A percentile compares a stretch with the other conserved stretches of the same genome.
These are phyloP conservation scores for Cylindrotheca closterium DNA, from an alignment of 108 stramenopile species.

Conservation along the genomic window DNA sequence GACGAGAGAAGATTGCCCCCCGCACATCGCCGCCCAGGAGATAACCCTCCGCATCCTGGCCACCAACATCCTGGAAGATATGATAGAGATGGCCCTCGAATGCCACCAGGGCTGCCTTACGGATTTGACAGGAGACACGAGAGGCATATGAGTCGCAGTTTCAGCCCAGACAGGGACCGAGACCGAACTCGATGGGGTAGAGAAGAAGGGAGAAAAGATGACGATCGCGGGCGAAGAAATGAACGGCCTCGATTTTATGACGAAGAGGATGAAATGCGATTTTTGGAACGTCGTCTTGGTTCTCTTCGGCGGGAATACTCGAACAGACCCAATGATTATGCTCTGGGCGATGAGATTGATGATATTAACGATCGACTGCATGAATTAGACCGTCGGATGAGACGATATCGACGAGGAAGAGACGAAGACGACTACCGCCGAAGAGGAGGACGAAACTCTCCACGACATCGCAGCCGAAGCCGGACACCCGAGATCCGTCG, in stretches of 20 bases:
- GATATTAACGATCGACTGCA: slow-evolving; percentile 28
- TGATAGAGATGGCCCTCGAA: slow-evolving; percentile 8
- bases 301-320: slow-evolving; percentile 9
- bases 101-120: neutral
- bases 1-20: slow-evolving; percentile 4
- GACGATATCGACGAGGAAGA: slow-evolving; percentile 14
- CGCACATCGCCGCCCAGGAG: slow-evolving; percentile 1
- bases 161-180: neutral
- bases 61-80: slow-evolving; percentile 10
- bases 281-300: slow-evolving; percentile 24
- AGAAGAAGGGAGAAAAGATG: slow-evolving; percentile 2
- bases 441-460: slow-evolving; percentile 6
- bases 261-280: slow-evolving; percentile 21
- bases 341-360: slow-evolving; percentile 28
- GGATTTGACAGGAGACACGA: slow-evolving; percentile 9
- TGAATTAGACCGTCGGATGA: slow-evolving; percentile 22
- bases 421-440: slow-evolving; percentile 14
- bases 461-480: slow-evolving; percentile 7
- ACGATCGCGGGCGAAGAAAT: slow-evolving; percentile 6
- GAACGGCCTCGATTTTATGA: neutral
- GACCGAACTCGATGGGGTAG: slow-evolving; percentile 5
- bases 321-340: slow-evolving; percentile 7
- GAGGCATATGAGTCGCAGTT: neutral
- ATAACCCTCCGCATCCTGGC: neutral
- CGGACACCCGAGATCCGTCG: neutral